Evolutionary conservation across 108 stramenopile species (phyloP).

Genomic region (Mediolabrus comicus): DNA sequence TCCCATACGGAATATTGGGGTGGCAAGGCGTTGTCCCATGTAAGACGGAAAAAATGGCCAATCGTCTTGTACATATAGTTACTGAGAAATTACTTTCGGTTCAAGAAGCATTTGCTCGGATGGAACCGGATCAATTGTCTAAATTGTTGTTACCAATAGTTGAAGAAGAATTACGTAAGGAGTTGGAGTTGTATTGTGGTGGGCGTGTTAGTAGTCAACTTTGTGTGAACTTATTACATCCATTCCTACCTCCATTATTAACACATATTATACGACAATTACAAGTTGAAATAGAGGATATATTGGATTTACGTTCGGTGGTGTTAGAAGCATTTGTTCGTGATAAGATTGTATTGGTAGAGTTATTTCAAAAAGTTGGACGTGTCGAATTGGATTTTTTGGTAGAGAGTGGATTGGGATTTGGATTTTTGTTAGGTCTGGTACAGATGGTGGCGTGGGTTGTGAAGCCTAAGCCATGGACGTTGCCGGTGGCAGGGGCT

Average conservation of each 20-base stretch:
- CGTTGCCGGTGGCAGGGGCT: slow-evolving; percentile 68
- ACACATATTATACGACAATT: slow-evolving; percentile 44
- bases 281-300: slow-evolving; percentile 63
- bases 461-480: slow-evolving; percentile 72
- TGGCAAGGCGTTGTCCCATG: slow-evolving; percentile 86
- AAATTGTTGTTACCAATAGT: slow-evolving; percentile 52
- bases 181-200: slow-evolving; percentile 24
- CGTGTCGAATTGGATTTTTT: slow-evolving; percentile 91
- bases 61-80: slow-evolving; percentile 65
- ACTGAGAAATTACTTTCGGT: slow-evolving; percentile 58
- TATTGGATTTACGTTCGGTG: slow-evolving; percentile 63
- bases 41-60: slow-evolving; percentile 80
- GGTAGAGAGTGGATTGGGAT: slow-evolving; percentile 85
- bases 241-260: slow-evolving; percentile 58
- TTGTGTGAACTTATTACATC: slow-evolving; percentile 39
- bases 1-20: slow-evolving; percentile 71
- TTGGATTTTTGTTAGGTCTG: slow-evolving; percentile 92
- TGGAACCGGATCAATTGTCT: slow-evolving; percentile 55
- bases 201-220: slow-evolving; percentile 28
- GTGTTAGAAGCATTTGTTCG: slow-evolving; percentile 73
- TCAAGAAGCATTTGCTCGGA: slow-evolving; percentile 64
- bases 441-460: slow-evolving; percentile 88
- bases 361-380: slow-evolving; percentile 83
- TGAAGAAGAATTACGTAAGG: slow-evolving; percentile 41
- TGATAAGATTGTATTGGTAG: slow-evolving; percentile 76